Conservation (phyloP, 2,329 filamentous ascomycete genomes). For the Byssothecium circinans region DNA sequence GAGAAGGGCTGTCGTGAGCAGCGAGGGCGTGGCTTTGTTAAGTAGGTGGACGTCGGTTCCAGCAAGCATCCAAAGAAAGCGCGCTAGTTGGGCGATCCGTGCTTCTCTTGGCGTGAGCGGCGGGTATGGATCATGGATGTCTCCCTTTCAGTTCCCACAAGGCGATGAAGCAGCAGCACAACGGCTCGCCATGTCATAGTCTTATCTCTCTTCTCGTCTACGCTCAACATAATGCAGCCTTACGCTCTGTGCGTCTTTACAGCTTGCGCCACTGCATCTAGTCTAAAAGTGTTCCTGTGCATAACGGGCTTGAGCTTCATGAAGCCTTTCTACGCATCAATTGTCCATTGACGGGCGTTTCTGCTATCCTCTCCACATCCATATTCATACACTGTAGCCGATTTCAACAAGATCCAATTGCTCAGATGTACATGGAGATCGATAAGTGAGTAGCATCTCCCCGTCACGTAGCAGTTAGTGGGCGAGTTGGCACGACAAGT, state of each 20-base stretch:
- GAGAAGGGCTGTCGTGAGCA: background rate
- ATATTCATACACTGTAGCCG: constrained; percentile 28
- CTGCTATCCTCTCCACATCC: constrained; percentile 61
- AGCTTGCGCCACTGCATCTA: constrained; percentile 54
- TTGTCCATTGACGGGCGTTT: constrained; percentile 51
- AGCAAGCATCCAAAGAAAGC: constrained; percentile 21
- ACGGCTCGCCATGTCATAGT: too few relatives aligned
- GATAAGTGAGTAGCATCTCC: too few relatives aligned
- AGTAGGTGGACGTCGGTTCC: background rate
- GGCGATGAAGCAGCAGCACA: too few relatives aligned
- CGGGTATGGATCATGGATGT: too few relatives aligned
- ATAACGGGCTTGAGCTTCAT: constrained; percentile 55
- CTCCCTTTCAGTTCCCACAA: too few relatives aligned
- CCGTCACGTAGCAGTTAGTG: too few relatives aligned
- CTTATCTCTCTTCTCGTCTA: background rate
- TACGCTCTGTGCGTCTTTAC: constrained; percentile 54
- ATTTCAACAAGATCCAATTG: constrained; percentile 26
- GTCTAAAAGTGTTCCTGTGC: constrained; percentile 54
- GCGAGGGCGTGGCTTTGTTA: constrained; percentile 22
- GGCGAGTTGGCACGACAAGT: too few relatives aligned
- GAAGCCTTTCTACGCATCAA: constrained; percentile 56
- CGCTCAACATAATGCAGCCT: constrained; percentile 59
- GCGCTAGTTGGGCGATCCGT: constrained; percentile 21
- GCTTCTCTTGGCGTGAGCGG: too few relatives aligned
- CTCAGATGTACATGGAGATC: too few relatives aligned